Evolutionary conservation across 176 grass and related monocot genomes (phyloP).

Genomic region (Thalia dealbata): DNA sequence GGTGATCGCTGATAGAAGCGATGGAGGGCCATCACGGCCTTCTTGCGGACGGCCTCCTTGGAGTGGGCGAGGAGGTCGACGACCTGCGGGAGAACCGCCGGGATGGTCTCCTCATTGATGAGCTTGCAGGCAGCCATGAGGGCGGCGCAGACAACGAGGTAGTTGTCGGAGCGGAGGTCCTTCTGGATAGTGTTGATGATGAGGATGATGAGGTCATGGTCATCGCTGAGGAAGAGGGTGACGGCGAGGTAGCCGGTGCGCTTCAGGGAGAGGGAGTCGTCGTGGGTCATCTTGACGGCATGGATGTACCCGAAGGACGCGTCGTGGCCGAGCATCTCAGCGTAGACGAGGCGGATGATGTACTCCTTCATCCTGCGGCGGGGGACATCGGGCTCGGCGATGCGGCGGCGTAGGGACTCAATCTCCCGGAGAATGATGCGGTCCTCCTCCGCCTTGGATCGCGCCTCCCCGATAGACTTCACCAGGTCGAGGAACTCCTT

Average conservation of each 20-base stretch:
- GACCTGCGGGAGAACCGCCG: constrained; percentile 84
- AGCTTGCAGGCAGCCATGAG: constrained; percentile 72
- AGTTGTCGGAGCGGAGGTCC: constrained; percentile 94
- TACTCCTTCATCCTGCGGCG: constrained; percentile 97
- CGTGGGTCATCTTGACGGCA: constrained; percentile 99
- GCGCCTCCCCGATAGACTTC: constrained; percentile 95
- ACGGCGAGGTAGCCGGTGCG: constrained; percentile 94
- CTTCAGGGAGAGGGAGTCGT: constrained; percentile 84
- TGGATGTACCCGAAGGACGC: constrained; percentile 99
- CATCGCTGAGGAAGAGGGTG: constrained; percentile 90
- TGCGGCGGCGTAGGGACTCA: constrained; percentile 73
- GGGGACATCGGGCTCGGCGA: constrained; percentile 87
- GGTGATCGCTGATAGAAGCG: constrained; percentile 95
- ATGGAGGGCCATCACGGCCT: constrained; percentile 91
- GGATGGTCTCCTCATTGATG: constrained; percentile 97
- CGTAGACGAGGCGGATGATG: constrained; percentile 88
- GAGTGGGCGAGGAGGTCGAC: constrained; percentile 76
- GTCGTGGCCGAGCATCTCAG: constrained; percentile 98
- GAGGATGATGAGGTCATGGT: constrained; percentile 94
- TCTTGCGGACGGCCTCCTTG: constrained; percentile 93
- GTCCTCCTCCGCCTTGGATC: constrained; percentile 99
- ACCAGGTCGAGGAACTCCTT: constrained; percentile 99
- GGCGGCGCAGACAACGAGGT: constrained; percentile 74
- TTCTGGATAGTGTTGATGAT: constrained; percentile 99
- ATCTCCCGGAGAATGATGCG: constrained; percentile 92